Evolutionary conservation across 163 green algal species (phyloP).

Genomic region (Chlamydomonas reinhardtii): DNA sequence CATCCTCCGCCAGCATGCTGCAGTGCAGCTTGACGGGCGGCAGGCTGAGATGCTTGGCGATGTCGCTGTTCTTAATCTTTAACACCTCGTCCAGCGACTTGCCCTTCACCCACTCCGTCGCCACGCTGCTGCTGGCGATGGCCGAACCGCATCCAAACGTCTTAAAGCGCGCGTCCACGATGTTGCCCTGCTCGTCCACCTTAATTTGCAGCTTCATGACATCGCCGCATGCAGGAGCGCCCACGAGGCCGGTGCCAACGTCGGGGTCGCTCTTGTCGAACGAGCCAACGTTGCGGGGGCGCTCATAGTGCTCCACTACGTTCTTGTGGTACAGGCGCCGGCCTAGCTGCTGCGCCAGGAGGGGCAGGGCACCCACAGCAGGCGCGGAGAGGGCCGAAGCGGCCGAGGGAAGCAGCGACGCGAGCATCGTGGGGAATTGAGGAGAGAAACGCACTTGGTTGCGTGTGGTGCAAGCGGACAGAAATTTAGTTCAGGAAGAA

Average conservation of each 20-base stretch:
- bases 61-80: slow-evolving; percentile 99
- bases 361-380: background rate
- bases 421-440: background rate
- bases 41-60: slow-evolving; percentile 98
- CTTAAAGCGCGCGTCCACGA: slow-evolving; percentile 99
- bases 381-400: slow-evolving; percentile 3
- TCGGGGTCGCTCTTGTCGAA: slow-evolving; percentile 96
- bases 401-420: slow-evolving; percentile 3
- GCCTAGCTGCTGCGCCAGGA: slow-evolving; percentile 30
- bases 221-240: slow-evolving; percentile 98
- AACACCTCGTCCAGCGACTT: slow-evolving; percentile 92
- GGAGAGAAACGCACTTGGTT: background rate
- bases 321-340: slow-evolving; percentile 89
- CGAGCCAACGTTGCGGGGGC: slow-evolving; percentile 95
- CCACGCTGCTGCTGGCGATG: slow-evolving; percentile 97
- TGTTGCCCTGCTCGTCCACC: slow-evolving; percentile 89
- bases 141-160: slow-evolving; percentile 99
- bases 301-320: slow-evolving; percentile 99
- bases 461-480: background rate
- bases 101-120: slow-evolving; percentile 98
- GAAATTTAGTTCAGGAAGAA: background rate
- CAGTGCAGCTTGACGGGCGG: slow-evolving; percentile 99
- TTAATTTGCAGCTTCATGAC: slow-evolving; percentile 99
- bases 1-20: slow-evolving; percentile 95
- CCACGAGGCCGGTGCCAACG: slow-evolving; percentile 97